Percentiles rank a stretch among this genome's conserved stretches.
phyloP scores from a whole-genome alignment of 441 rosid species.

The Adansonia gregorii region DNA sequence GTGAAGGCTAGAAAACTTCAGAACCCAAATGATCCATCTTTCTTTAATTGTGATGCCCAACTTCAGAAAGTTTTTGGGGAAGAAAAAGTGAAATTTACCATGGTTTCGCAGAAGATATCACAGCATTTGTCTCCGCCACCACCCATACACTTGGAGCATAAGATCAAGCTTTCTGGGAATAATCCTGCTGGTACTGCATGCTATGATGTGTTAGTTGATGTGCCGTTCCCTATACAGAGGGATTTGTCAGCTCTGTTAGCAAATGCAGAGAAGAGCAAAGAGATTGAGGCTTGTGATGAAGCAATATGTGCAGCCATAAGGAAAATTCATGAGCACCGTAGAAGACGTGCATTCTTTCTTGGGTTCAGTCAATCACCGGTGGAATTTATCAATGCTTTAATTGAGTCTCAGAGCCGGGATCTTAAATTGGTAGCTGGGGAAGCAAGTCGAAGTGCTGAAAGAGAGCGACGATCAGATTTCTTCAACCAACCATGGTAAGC shows the following conservation, averaged over 20 bases:
- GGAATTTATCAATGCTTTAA: constrained; percentile 85
- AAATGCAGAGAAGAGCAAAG: constrained; percentile 86
- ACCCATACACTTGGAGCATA: constrained; percentile 88
- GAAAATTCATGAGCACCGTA: constrained; percentile 90
- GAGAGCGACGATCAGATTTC: constrained; percentile 86
- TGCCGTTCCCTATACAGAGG: constrained; percentile 86
- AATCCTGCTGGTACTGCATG: constrained; percentile 82
- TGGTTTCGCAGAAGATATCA: constrained; percentile 84
- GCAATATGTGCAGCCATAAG: constrained; percentile 81
- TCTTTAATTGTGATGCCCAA: constrained; percentile 80
- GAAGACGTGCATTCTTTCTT: constrained; percentile 89
- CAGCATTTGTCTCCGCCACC: constrained; percentile 79
- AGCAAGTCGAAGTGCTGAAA: constrained; percentile 79
- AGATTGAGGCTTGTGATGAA: constrained; percentile 91
- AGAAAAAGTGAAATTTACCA: constrained; percentile 76
- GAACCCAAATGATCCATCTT: constrained; percentile 84
- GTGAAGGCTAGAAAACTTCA: constrained; percentile 93
- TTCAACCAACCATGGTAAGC: constrained; percentile 95
- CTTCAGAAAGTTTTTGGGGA: constrained; percentile 90
- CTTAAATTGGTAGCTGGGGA: constrained; percentile 86
- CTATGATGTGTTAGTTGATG: constrained; percentile 91
- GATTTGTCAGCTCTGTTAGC: constrained; percentile 76
- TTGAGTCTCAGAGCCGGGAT: constrained; percentile 90
- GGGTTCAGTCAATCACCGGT: constrained; percentile 97
- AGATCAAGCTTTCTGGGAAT: constrained; percentile 87